Conservation (phyloP, 176 grass and related monocot genomes). For the Lolium multiflorum region DNA sequence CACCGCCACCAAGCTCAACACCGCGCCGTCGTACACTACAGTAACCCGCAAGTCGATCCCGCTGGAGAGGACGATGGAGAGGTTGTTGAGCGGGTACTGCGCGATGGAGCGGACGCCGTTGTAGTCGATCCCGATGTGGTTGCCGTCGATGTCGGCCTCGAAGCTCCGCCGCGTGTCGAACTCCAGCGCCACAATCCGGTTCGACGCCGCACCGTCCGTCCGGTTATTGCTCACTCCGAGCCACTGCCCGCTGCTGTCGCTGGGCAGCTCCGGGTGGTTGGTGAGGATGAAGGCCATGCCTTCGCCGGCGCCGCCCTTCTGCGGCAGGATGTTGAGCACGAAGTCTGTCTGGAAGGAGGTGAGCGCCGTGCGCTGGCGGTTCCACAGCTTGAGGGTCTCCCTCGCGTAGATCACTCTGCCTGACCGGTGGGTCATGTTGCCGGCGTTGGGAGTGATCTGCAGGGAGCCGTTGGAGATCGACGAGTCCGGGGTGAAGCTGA, state of each 20-base stretch:
- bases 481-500: conserved; percentile 27
- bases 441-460: conserved; percentile 49
- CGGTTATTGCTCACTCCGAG: conserved; percentile 35
- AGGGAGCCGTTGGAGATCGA: conserved; percentile 36
- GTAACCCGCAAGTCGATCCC: neutral
- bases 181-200: conserved; percentile 53
- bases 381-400: conserved; percentile 43
- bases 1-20: neutral
- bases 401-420: conserved; percentile 44
- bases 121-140: conserved; percentile 59
- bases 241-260: conserved; percentile 59
- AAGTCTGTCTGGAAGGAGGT: conserved; percentile 49
- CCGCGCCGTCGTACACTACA: conserved; percentile 17
- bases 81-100: conserved; percentile 35
- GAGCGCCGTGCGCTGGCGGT: conserved; percentile 17
- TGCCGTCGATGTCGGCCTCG: conserved; percentile 35
- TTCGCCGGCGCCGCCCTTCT: conserved; percentile 41
- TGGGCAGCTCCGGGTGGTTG: conserved; percentile 29
- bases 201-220: conserved; percentile 32
- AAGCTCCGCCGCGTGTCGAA: conserved; percentile 64
- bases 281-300: conserved; percentile 66
- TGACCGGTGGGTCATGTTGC: conserved; percentile 38
- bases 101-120: conserved; percentile 12
- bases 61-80: conserved; percentile 42
- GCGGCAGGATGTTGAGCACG: conserved; percentile 52